A percentile compares a stretch with the other conserved stretches of the same genome.
Evolutionary conservation across 2,329 filamentous ascomycete genomes (phyloP).

Genomic region (Hymenoscyphus albidus): DNA sequence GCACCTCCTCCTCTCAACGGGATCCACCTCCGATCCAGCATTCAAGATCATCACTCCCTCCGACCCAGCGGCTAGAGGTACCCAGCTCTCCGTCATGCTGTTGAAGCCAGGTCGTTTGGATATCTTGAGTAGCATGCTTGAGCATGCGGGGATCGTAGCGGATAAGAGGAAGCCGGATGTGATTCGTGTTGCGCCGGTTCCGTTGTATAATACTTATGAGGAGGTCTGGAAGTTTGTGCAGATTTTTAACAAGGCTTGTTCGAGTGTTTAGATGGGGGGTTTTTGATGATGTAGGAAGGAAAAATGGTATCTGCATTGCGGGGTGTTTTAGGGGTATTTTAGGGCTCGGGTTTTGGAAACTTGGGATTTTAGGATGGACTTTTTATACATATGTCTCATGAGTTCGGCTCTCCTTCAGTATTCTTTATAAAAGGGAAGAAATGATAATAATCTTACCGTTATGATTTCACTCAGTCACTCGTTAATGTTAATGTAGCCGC

Average conservation of each 20-base stretch:
- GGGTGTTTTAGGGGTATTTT: not conserved
- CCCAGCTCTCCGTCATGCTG: slow-evolving; percentile 71
- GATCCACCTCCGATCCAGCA: slow-evolving; percentile 34
- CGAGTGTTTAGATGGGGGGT: not conserved
- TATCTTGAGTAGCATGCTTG: slow-evolving; percentile 58
- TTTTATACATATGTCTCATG: too few relatives aligned
- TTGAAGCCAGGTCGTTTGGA: slow-evolving; percentile 68
- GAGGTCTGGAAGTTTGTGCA: slow-evolving; percentile 63
- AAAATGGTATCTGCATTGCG: not conserved
- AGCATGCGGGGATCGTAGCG: slow-evolving; percentile 67
- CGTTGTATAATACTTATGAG: slow-evolving; percentile 75
- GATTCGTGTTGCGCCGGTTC: slow-evolving; percentile 76
- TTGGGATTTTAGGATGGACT: too few relatives aligned
- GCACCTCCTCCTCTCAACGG: slow-evolving; percentile 50
- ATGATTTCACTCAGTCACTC: too few relatives aligned
- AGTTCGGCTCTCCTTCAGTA: too few relatives aligned
- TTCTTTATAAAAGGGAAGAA: too few relatives aligned
- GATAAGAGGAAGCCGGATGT: slow-evolving; percentile 86
- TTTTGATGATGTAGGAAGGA: not conserved
- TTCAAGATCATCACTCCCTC: slow-evolving; percentile 43
- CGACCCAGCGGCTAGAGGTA: slow-evolving; percentile 28
- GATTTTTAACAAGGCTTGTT: slow-evolving; percentile 41
- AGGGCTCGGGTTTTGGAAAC: not conserved
- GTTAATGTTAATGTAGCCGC: too few relatives aligned
- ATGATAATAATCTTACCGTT: too few relatives aligned